These are phyloP conservation scores for Colletotrichum camelliae DNA, from an alignment of 2,329 filamentous ascomycete species.

Conservation along the genomic window DNA sequence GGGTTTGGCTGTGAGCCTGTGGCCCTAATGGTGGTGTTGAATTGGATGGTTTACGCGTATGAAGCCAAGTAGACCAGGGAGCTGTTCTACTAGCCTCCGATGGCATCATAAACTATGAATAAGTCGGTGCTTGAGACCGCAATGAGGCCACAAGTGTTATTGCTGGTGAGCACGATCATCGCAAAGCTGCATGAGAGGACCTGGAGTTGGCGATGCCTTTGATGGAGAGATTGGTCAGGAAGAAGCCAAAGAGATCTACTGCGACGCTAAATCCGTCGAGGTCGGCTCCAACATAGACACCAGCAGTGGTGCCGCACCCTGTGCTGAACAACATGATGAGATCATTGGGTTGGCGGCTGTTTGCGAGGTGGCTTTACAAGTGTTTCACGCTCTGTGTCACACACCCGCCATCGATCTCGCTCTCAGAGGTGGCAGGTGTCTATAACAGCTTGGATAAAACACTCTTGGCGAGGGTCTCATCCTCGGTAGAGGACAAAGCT, in stretches of 20 bases:
- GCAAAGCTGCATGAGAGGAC: slow-evolving; percentile 33
- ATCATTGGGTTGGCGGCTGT: background rate
- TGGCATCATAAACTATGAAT: slow-evolving; percentile 28
- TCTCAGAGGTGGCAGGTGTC: slow-evolving; percentile 3
- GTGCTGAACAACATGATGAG: slow-evolving; percentile 11
- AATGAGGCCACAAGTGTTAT: slow-evolving; percentile 35
- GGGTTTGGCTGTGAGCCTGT: too few species aligned
- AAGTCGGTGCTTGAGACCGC: slow-evolving; percentile 28
- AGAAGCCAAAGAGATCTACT: background rate
- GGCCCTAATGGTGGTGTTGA: background rate
- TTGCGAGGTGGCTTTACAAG: background rate
- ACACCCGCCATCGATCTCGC: background rate
- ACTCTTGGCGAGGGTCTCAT: background rate
- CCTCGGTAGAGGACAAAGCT: background rate
- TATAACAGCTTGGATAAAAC: background rate
- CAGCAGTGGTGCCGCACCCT: slow-evolving; percentile 10
- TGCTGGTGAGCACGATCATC: slow-evolving; percentile 27
- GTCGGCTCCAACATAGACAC: slow-evolving; percentile 27
- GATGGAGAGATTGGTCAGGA: background rate
- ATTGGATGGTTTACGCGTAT: background rate
- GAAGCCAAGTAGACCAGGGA: slow-evolving; percentile 1
- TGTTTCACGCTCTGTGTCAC: slow-evolving; percentile 3
- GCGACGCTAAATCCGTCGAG: slow-evolving; percentile 15
- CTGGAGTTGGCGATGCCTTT: slow-evolving; percentile 4
- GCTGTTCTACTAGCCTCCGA: slow-evolving; percentile 26